These are phyloP conservation scores for Conringia planisiliqua DNA, from an alignment of 345 rosid genomes.

Conservation along the genomic window DNA sequence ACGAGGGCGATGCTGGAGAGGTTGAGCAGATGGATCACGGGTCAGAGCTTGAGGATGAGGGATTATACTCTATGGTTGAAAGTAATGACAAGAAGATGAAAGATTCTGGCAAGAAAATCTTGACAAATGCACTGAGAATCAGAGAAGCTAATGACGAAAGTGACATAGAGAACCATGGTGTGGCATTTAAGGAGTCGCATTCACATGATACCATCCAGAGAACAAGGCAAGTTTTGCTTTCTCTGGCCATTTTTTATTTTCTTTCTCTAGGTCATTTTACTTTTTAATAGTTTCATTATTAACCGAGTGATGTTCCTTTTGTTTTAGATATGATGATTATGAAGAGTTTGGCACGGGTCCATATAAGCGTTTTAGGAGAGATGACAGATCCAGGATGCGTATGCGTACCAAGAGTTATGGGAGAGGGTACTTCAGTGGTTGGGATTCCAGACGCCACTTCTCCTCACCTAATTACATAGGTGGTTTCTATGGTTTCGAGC, in stretches of 20 bases:
- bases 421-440: constrained; percentile 24
- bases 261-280: background rate
- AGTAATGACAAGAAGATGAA: constrained; percentile 33
- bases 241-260: background rate
- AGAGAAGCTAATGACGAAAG: constrained; percentile 30
- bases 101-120: constrained; percentile 24
- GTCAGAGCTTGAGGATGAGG: too few species aligned
- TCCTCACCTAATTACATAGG: constrained; percentile 22
- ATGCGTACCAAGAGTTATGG: constrained; percentile 37
- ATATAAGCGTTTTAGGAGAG: constrained; percentile 32
- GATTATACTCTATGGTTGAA: constrained; percentile 30
- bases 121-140: constrained; percentile 4
- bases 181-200: constrained; percentile 25
- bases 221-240: constrained; percentile 38
- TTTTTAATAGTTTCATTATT: background rate
- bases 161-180: constrained; percentile 31
- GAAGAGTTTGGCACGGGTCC: constrained; percentile 24
- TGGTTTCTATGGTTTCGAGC: constrained; percentile 30
- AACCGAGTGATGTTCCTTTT: constrained; percentile 4
- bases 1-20: constrained; percentile 32
- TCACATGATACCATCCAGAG: constrained; percentile 30
- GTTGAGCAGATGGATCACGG: too few species aligned
- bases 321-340: constrained; percentile 39
- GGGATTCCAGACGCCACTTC: constrained; percentile 37
- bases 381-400: constrained; percentile 17